Percentiles rank a stretch among this genome's conserved stretches.
Evolutionary conservation across 768 basidiomycete species (phyloP).

Genomic region (Kwoniella dendrophila): DNA sequence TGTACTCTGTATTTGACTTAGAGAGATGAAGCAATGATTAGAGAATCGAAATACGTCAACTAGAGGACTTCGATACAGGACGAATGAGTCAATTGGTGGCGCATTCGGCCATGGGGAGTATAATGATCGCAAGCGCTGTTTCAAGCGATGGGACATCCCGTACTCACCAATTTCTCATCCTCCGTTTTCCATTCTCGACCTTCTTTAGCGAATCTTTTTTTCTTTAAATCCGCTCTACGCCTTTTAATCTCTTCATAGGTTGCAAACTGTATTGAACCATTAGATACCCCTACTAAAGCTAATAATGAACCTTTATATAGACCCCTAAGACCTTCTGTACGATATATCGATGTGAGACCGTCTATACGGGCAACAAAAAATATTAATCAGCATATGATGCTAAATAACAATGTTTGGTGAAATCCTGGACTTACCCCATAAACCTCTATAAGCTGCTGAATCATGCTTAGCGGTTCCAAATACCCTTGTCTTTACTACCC

Average conservation of each 20-base stretch:
- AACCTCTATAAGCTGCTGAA: slow-evolving; percentile 73
- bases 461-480: slow-evolving; percentile 76
- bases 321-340: slow-evolving; percentile 73
- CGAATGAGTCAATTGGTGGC: background rate
- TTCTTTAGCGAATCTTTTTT: slow-evolving; percentile 63
- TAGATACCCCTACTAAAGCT: slow-evolving; percentile 88
- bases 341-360: slow-evolving; percentile 72
- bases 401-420: background rate
- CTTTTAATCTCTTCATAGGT: slow-evolving; percentile 93
- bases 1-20: slow-evolving; percentile 93
- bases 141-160: background rate
- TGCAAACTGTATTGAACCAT: slow-evolving; percentile 94
- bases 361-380: slow-evolving; percentile 57
- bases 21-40: background rate
- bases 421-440: slow-evolving; percentile 67
- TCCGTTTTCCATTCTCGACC: slow-evolving; percentile 70
- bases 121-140: background rate
- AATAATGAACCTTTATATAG: slow-evolving; percentile 84
- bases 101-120: background rate
- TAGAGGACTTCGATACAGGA: background rate
- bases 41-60: background rate
- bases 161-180: slow-evolving; percentile 81
- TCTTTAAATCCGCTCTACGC: slow-evolving; percentile 74
- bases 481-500: slow-evolving; percentile 97
- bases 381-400: background rate